phyloP scores from a whole-genome alignment of 1,139 yeast species.

The Candida tunisiensis region DNA sequence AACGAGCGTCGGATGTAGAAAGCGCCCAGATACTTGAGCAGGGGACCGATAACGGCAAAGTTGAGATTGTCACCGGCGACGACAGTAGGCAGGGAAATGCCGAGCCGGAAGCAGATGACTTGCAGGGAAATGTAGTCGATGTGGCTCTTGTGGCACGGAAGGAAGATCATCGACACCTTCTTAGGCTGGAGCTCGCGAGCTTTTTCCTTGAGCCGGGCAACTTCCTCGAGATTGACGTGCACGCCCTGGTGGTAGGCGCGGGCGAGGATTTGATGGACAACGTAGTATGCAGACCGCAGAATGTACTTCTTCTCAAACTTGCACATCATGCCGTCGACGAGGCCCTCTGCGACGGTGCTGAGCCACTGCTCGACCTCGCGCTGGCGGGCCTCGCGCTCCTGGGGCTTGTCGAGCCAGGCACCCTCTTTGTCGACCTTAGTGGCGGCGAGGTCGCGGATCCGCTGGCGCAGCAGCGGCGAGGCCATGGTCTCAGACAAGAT shows the following conservation, averaged over 20 bases:
- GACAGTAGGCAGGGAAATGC: slow-evolving; percentile 40
- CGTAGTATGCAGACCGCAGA: slow-evolving; percentile 19
- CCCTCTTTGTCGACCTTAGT: slow-evolving; percentile 15
- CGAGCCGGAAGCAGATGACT: slow-evolving; percentile 37
- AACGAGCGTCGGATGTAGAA: slow-evolving; percentile 25
- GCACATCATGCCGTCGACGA: slow-evolving; percentile 19
- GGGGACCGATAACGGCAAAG: slow-evolving; percentile 39
- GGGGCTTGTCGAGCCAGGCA: slow-evolving; percentile 7
- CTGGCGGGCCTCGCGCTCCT: slow-evolving; percentile 11
- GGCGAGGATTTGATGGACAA: slow-evolving; percentile 22
- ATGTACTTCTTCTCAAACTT: slow-evolving; percentile 17
- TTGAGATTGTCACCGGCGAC: slow-evolving; percentile 58
- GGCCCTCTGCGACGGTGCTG: slow-evolving; percentile 12
- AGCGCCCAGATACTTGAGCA: slow-evolving; percentile 24
- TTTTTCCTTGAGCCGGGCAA: slow-evolving; percentile 16
- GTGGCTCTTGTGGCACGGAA: slow-evolving; percentile 46
- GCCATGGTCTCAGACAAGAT: slow-evolving; percentile 14
- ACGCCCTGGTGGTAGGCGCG: slow-evolving; percentile 27
- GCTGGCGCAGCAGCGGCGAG: slow-evolving; percentile 14
- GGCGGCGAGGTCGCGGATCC: slow-evolving; percentile 17
- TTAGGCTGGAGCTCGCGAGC: slow-evolving; percentile 19
- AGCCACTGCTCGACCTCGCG: slow-evolving; percentile 16
- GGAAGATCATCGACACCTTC: slow-evolving; percentile 21
- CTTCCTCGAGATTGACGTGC: slow-evolving; percentile 20
- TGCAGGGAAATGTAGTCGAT: slow-evolving; percentile 49